These are phyloP conservation scores for Pseudoturritis turrita DNA, from an alignment of 345 rosid species.

Conservation along the genomic window DNA sequence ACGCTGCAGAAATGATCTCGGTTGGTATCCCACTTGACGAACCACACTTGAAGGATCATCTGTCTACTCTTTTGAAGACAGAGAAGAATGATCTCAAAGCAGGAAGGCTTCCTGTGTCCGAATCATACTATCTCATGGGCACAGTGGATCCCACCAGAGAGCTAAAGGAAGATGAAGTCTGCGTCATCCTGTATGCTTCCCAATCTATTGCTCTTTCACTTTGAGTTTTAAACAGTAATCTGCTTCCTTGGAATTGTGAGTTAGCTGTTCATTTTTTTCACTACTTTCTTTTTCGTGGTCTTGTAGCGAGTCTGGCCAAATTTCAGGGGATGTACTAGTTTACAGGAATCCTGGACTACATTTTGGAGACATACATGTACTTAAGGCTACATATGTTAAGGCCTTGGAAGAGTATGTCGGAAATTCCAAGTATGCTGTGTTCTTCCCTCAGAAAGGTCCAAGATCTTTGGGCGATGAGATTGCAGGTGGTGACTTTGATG, in stretches of 20 bases:
- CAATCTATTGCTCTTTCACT: background rate
- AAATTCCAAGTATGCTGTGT: constrained; percentile 68
- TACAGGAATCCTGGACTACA: constrained; percentile 81
- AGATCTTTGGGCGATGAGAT: constrained; percentile 82
- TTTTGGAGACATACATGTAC: constrained; percentile 75
- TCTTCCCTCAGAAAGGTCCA: constrained; percentile 59
- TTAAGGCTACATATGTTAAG: constrained; percentile 56
- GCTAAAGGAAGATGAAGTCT: constrained; percentile 64
- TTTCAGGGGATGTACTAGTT: constrained; percentile 75
- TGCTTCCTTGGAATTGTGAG: background rate
- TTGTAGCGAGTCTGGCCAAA: constrained; percentile 60
- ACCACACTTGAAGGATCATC: constrained; percentile 42
- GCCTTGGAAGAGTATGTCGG: constrained; percentile 56
- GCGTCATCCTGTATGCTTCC: constrained; percentile 66
- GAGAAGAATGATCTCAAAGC: constrained; percentile 51
- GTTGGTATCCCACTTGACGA: constrained; percentile 73
- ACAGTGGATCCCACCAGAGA: constrained; percentile 73
- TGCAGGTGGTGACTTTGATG: constrained; percentile 78
- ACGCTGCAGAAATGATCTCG: constrained; percentile 47
- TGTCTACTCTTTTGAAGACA: constrained; percentile 36
- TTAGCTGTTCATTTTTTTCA: background rate
- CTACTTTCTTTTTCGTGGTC: background rate
- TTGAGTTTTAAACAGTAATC: background rate
- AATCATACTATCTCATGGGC: constrained; percentile 82
- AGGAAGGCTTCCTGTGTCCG: constrained; percentile 61